Percentiles rank a stretch among this genome's conserved stretches.
These are phyloP conservation scores for Orbilia ellipsospora DNA, from an alignment of 2,329 filamentous ascomycete genomes.

Conservation along the genomic window DNA sequence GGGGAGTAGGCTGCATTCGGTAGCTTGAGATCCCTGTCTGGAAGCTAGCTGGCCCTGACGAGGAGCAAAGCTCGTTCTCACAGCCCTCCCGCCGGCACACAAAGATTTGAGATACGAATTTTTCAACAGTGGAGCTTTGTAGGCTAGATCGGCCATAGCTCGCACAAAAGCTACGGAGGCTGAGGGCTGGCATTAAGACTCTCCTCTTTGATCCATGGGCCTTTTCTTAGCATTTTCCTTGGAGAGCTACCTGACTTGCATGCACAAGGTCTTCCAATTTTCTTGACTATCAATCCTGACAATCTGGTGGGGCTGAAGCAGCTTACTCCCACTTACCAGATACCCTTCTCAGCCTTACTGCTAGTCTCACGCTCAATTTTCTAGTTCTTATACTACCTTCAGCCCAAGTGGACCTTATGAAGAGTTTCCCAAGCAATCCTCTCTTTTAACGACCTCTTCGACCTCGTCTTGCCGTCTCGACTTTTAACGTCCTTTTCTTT, in stretches of 20 bases:
- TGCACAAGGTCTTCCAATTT: slow-evolving; percentile 48
- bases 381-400: slow-evolving; percentile 55
- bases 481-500: slow-evolving; percentile 41
- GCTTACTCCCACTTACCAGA: slow-evolving; percentile 37
- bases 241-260: slow-evolving; percentile 46
- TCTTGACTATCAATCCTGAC: slow-evolving; percentile 51
- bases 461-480: slow-evolving; percentile 27
- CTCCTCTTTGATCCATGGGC: slow-evolving; percentile 48
- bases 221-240: slow-evolving; percentile 43
- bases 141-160: slow-evolving; percentile 35
- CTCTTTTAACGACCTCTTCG: slow-evolving; percentile 48
- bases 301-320: slow-evolving; percentile 51
- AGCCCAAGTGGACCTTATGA: slow-evolving; percentile 54
- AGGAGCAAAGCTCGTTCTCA: slow-evolving; percentile 45
- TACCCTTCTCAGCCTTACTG: slow-evolving; percentile 55
- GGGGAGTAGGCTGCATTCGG: slow-evolving; percentile 52
- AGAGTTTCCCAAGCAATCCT: slow-evolving; percentile 41
- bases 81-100: slow-evolving; percentile 55
- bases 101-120: slow-evolving; percentile 55
- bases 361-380: slow-evolving; percentile 35
- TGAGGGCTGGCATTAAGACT: slow-evolving; percentile 37
- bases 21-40: slow-evolving; percentile 46
- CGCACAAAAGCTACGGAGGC: slow-evolving; percentile 38
- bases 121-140: slow-evolving; percentile 44
- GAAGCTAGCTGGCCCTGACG: slow-evolving; percentile 46